Conservation (phyloP, 2,329 filamentous ascomycete species). For the Talaromyces albobiverticillius region DNA sequence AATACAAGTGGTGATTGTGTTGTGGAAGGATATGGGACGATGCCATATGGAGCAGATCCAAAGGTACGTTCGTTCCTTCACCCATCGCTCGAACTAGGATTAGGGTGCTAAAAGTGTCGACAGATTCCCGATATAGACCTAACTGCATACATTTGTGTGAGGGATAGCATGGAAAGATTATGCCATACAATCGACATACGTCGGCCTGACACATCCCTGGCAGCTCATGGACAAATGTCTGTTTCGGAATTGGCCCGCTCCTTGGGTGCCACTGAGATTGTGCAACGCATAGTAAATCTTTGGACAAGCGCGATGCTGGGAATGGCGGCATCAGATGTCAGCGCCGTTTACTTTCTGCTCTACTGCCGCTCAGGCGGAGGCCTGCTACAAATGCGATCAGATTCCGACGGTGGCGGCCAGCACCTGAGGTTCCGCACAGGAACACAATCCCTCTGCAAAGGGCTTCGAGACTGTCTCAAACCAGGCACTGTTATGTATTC, state of each 20-base stretch:
- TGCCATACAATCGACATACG: background rate
- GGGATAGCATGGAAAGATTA: too few species aligned
- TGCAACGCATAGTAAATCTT: constrained; percentile 29
- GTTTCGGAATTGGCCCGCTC: too few species aligned
- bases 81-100: too few species aligned
- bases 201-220: too few species aligned
- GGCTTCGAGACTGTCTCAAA: background rate
- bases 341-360: constrained; percentile 54
- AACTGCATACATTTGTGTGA: too few species aligned
- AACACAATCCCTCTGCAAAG: constrained; percentile 41
- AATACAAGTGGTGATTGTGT: constrained; percentile 28
- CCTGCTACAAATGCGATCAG: constrained; percentile 52
- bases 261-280: too few species aligned
- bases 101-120: too few species aligned
- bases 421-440: constrained; percentile 51
- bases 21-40: constrained; percentile 20
- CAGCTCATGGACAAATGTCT: too few species aligned
- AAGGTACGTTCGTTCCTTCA: background rate
- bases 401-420: constrained; percentile 53
- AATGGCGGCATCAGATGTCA: constrained; percentile 48
- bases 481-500: constrained; percentile 23
- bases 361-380: constrained; percentile 56
- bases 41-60: background rate
- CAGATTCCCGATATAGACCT: too few species aligned
- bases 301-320: constrained; percentile 54